Evolutionary conservation across 2,329 filamentous ascomycete genomes (phyloP).

Genomic region (Hawksworthiomyces lignivorus): DNA sequence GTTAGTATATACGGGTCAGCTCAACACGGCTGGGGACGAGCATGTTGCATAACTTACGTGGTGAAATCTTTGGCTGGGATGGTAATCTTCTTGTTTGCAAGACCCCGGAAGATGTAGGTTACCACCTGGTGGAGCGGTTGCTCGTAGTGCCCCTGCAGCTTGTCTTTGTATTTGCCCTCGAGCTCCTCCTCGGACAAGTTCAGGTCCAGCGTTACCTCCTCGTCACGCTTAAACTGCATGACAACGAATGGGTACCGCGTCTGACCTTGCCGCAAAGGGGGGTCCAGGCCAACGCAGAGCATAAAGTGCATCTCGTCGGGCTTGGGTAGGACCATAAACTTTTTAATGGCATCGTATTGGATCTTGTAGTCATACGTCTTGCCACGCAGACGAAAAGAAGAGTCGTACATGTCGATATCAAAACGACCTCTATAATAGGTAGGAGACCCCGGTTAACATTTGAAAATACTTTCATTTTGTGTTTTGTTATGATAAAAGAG

Average conservation of each 20-base stretch:
- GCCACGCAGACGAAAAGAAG: constrained; percentile 89
- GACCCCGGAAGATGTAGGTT: constrained; percentile 87
- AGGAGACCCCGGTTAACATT: too few relatives aligned
- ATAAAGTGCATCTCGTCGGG: constrained; percentile 96
- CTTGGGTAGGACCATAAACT: constrained; percentile 97
- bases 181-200: constrained; percentile 91
- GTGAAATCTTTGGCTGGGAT: constrained; percentile 90
- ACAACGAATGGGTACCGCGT: constrained; percentile 97
- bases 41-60: constrained; percentile 41
- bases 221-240: constrained; percentile 98
- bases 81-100: constrained; percentile 92
- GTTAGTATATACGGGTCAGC: not conserved
- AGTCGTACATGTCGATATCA: constrained; percentile 99
- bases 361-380: constrained; percentile 99
- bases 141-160: constrained; percentile 83
- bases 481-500: too few relatives aligned
- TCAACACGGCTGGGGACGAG: not conserved
- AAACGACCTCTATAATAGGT: constrained; percentile 94
- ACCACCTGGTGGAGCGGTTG: constrained; percentile 89
- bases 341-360: constrained; percentile 95
- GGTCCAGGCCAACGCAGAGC: constrained; percentile 89
- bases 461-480: too few relatives aligned
- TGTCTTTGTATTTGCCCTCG: constrained; percentile 79
- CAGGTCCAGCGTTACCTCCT: constrained; percentile 91
- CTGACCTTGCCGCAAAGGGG: constrained; percentile 91